These are phyloP conservation scores for Rhodosporidiobolus sp. DNA, from an alignment of 768 basidiomycete genomes.

Conservation along the genomic window DNA sequence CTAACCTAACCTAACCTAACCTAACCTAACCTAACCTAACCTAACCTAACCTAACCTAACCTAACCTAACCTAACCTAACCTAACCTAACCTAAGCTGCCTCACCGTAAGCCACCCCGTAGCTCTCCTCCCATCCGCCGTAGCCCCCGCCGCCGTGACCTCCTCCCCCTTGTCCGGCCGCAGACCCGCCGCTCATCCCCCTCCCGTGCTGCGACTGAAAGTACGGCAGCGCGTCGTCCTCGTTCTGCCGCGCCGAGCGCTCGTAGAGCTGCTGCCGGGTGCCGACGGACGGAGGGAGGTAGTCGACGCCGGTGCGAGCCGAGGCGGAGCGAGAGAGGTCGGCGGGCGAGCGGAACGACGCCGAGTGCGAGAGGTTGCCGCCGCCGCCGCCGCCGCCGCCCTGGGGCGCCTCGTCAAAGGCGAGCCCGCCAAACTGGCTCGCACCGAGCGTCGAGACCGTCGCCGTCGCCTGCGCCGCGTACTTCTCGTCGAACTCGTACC, in stretches of 20 bases:
- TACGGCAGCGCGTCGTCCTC: slow-evolving; percentile 5
- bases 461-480: background rate
- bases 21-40: no score
- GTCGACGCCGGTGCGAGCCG: background rate
- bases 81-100: background rate
- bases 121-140: slow-evolving; percentile 27
- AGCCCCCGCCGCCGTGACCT: background rate
- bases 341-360: background rate
- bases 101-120: background rate
- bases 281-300: background rate
- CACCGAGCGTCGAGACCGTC: background rate
- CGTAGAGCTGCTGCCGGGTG: slow-evolving; percentile 12
- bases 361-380: slow-evolving; percentile 1
- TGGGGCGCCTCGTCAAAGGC: background rate
- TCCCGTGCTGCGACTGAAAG: slow-evolving; percentile 1
- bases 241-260: slow-evolving; percentile 14
- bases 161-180: background rate
- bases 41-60: no score
- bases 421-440: background rate
- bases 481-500: slow-evolving; percentile 20
- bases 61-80: no score
- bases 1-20: no score
- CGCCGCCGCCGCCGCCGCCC: background rate
- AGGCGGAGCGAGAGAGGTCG: background rate
- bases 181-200: background rate